Conservation (phyloP, 768 basidiomycete genomes). For the Mycena chlorophos region DNA sequence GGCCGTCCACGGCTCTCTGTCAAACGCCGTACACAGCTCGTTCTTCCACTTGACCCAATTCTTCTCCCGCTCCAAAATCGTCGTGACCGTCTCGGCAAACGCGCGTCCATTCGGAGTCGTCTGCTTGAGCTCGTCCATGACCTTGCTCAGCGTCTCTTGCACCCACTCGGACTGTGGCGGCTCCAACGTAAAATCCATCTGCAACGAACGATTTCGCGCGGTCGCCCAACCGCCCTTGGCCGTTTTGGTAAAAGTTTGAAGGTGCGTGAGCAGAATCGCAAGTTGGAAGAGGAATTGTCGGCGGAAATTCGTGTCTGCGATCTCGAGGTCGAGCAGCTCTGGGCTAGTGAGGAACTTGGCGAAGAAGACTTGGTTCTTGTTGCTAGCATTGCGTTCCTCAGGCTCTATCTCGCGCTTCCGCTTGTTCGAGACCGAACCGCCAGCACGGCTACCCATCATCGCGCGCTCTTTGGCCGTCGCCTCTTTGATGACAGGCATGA, state of each 20-base stretch:
- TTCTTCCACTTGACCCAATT: constrained; percentile 94
- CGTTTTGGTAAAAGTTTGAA: constrained; percentile 70
- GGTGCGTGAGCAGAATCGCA: constrained; percentile 72
- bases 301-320: constrained; percentile 91
- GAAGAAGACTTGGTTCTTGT: constrained; percentile 78
- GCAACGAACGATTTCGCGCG: constrained; percentile 72
- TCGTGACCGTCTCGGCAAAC: constrained; percentile 71
- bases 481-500: constrained; percentile 78
- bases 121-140: constrained; percentile 60
- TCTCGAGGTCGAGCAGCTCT: constrained; percentile 86
- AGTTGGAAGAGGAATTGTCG: constrained; percentile 88
- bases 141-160: constrained; percentile 63
- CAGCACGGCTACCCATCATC: constrained; percentile 75
- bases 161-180: constrained; percentile 72
- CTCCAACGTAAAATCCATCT: constrained; percentile 81
- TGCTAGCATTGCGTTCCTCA: constrained; percentile 55
- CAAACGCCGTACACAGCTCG: constrained; percentile 75
- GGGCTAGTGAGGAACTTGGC: constrained; percentile 91
- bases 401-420: constrained; percentile 64
- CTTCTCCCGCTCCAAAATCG: constrained; percentile 78
- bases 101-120: constrained; percentile 77
- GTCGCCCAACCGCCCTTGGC: constrained; percentile 62
- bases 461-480: constrained; percentile 87
- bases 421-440: constrained; percentile 47
- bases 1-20: constrained; percentile 63